phyloP scores from a whole-genome alignment of 768 basidiomycete species.

The Panaeolus papilionaceus region DNA sequence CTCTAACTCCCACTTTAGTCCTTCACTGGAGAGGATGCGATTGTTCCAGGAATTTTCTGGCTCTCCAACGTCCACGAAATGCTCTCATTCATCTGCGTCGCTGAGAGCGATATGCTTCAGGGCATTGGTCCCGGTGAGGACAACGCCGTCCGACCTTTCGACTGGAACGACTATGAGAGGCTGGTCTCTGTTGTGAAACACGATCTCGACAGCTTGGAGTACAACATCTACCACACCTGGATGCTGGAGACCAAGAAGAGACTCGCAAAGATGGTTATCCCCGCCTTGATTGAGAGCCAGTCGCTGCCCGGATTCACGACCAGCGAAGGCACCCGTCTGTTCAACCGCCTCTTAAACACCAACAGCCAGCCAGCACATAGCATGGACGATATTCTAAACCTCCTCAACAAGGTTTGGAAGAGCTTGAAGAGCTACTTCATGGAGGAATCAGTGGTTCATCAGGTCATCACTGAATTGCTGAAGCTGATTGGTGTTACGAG shows the following conservation, averaged over 20 bases:
- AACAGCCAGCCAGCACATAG: conserved; percentile 90
- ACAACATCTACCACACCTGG: conserved; percentile 99
- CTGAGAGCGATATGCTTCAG: conserved; percentile 98
- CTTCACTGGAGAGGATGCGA: conserved; percentile 92
- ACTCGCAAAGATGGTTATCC: conserved; percentile 96
- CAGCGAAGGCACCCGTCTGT: conserved; percentile 89
- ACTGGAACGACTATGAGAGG: conserved; percentile 97
- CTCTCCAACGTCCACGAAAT: conserved; percentile 99
- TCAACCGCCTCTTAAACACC: conserved; percentile 89
- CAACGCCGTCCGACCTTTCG: conserved; percentile 88
- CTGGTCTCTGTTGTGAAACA: conserved; percentile 98
- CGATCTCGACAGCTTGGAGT: conserved; percentile 97
- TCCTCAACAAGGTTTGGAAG: conserved; percentile 98
- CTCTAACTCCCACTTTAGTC: conserved; percentile 53
- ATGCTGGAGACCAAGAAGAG: conserved; percentile 98
- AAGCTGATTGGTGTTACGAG: conserved; percentile 96
- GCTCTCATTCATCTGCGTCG: conserved; percentile 97
- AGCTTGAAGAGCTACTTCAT: conserved; percentile 98
- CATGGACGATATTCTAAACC: conserved; percentile 98
- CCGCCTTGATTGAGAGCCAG: conserved; percentile 97
- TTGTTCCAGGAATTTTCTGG: conserved; percentile 98
- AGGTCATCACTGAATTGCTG: conserved; percentile 92
- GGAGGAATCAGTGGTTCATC: conserved; percentile 96
- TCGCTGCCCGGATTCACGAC: conserved; percentile 98
- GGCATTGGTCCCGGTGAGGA: conserved; percentile 98